A percentile compares a stretch with the other conserved stretches of the same genome.
These are phyloP conservation scores for Inga leiocalycina DNA, from an alignment of 306 rosid species.

Conservation along the genomic window DNA sequence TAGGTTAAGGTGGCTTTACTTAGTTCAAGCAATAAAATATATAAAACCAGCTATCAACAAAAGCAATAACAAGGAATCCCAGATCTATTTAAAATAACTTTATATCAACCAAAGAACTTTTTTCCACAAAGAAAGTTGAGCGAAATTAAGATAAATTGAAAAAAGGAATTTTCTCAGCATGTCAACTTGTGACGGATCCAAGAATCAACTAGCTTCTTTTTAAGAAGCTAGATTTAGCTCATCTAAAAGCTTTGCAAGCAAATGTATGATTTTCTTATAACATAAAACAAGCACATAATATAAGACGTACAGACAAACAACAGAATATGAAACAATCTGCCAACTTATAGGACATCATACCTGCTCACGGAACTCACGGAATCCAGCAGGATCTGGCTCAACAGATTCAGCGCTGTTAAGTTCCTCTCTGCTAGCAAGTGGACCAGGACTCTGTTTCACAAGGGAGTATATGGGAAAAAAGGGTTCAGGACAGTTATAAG, in stretches of 20 bases:
- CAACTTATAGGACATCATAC: conserved; percentile 43
- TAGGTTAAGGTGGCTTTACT: neutral
- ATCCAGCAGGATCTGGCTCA: conserved; percentile 91
- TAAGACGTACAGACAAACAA: neutral
- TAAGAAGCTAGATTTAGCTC: neutral
- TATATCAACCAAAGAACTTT: neutral
- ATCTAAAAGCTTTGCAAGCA: neutral
- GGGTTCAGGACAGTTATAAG: neutral
- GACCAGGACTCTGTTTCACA: conserved; percentile 60
- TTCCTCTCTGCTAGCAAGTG: conserved; percentile 63
- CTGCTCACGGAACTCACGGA: conserved; percentile 91
- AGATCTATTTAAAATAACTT: neutral
- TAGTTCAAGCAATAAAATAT: neutral
- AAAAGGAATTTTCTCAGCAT: neutral
- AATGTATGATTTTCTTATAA: neutral
- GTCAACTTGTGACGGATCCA: neutral
- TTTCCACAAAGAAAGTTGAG: neutral
- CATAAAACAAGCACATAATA: neutral
- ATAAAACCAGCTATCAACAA: neutral
- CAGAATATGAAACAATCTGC: conserved; percentile 15
- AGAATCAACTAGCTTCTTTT: neutral
- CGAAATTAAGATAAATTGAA: neutral
- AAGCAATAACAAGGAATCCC: neutral
- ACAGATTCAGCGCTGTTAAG: conserved; percentile 53
- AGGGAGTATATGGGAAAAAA: neutral